Evolutionary conservation across 1,139 yeast genomes (phyloP).

Genomic region (Pichia terricola): DNA sequence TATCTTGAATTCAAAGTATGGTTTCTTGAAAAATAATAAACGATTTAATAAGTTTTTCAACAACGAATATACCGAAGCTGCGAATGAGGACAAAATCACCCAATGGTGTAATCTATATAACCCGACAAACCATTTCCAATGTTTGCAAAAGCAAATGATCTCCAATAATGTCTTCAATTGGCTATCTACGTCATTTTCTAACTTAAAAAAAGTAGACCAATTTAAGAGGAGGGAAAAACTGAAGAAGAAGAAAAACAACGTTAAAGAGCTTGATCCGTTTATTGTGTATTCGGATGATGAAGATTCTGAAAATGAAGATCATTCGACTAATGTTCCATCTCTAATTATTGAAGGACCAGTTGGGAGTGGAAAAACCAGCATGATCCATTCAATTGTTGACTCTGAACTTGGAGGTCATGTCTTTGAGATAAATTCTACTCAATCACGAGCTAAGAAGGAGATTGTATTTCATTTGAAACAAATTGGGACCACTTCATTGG

Average conservation of each 20-base stretch:
- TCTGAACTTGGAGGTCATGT: slow-evolving; percentile 58
- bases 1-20: not conserved
- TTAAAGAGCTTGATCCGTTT: slow-evolving; percentile 31
- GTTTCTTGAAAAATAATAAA: slow-evolving; percentile 5
- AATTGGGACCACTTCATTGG: slow-evolving; percentile 75
- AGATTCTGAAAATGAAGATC: slow-evolving; percentile 24
- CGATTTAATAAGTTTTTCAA: slow-evolving; percentile 14
- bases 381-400: slow-evolving; percentile 60
- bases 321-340: slow-evolving; percentile 41
- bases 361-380: slow-evolving; percentile 74
- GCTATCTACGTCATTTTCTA: slow-evolving; percentile 40
- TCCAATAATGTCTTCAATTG: slow-evolving; percentile 32
- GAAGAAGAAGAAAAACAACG: slow-evolving; percentile 19
- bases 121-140: slow-evolving; percentile 18
- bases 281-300: slow-evolving; percentile 31
- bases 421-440: slow-evolving; percentile 73
- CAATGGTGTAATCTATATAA: slow-evolving; percentile 26
- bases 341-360: slow-evolving; percentile 61
- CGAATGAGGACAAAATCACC: slow-evolving; percentile 3
- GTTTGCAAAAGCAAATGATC: slow-evolving; percentile 16
- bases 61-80: not conserved
- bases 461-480: slow-evolving; percentile 60
- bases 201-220: slow-evolving; percentile 28
- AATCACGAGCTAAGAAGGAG: slow-evolving; percentile 63
- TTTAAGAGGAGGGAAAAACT: slow-evolving; percentile 28